Base-by-base conservation (phyloP, 2,329 filamentous ascomycete genomes). In the Hawksworthiomyces lignivorus region DNA sequence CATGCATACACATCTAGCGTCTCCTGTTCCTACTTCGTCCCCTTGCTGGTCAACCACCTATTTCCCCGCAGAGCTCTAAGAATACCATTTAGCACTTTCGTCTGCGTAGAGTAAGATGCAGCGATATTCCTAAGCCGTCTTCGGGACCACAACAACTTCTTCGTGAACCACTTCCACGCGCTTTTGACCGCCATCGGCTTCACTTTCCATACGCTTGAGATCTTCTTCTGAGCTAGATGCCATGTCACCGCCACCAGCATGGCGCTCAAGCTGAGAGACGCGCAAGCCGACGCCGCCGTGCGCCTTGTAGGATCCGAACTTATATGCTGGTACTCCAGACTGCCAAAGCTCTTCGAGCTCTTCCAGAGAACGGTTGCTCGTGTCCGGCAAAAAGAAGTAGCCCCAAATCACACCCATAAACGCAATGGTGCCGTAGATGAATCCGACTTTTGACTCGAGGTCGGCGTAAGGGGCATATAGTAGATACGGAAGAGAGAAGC, bases 361-460 rank as follows among this genome's bases (percentile, higher is more conserved):
- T 21, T 50, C 48, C 22, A 50, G 46, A 5, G 46, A 48, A 4
- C 44, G 44, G 12, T 21, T 26, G 18, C 30, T 40, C 5, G 37
- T 38, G 21, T 50, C 48, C 15, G 48, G 48, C 11, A 50, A 21
- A 27, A 21, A 50, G 36, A 48, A 47, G 27, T 29, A 47, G 27
- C 32, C 45, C 41, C 44, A 50, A 20, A 44, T 9, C 4, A 47
- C 20, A 22, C 38, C 43, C 18, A 31, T 17, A 10, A 45, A 19
- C 9, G 39, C 38, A 11, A 48, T 41, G 17, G 39, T 17, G 39
- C 48, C 48, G 31, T 47, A 50, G 40, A 62, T 57, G 33, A 38
- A 45, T 33, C 43, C 43, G 22, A 45, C 43, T 28, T 41, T 41
- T 21, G 33, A 36, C 30, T 41, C 41, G 21, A 49, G 47, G 28